A percentile compares a stretch with the other conserved stretches of the same genome.
Evolutionary conservation across 176 grass and related monocot species (phyloP).

Genomic region (Tuctoria greenei): DNA sequence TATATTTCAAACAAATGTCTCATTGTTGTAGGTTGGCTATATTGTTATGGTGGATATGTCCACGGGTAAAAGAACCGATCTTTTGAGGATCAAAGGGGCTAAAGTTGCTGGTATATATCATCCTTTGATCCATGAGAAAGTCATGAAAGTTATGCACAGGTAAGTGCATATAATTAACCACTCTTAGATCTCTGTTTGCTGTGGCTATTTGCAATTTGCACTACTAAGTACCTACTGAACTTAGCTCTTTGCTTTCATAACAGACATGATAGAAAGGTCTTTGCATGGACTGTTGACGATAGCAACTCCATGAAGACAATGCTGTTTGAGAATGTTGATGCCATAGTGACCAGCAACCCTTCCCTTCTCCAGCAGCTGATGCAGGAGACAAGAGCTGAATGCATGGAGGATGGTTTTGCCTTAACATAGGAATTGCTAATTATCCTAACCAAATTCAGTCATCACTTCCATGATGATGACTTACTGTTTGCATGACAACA

Average conservation of each 20-base stretch:
- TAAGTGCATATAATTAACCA: background rate
- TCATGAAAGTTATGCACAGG: conserved; percentile 63
- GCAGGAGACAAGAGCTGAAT: conserved; percentile 65
- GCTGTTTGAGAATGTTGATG: conserved; percentile 72
- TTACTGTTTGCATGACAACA: background rate
- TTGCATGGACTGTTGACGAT: conserved; percentile 94
- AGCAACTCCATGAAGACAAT: conserved; percentile 68
- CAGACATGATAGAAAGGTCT: conserved; percentile 77
- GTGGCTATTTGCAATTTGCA: background rate
- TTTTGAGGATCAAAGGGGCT: conserved; percentile 70
- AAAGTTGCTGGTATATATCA: conserved; percentile 81
- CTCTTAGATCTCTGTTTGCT: background rate
- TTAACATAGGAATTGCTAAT: conserved; percentile 46
- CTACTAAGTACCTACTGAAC: background rate
- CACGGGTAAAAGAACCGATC: conserved; percentile 53
- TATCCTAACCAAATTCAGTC: background rate
- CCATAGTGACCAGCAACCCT: conserved; percentile 84
- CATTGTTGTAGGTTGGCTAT: conserved; percentile 72
- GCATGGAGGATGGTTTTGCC: conserved; percentile 64
- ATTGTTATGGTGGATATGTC: conserved; percentile 86
- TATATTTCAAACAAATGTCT: conserved; percentile 6
- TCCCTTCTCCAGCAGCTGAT: conserved; percentile 64
- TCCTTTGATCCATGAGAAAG: conserved; percentile 59
- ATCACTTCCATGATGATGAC: conserved; percentile 4
- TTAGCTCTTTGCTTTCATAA: background rate